phyloP scores from a whole-genome alignment of 2,329 filamentous ascomycete species.

The Phaeomoniella chlamydospora region DNA sequence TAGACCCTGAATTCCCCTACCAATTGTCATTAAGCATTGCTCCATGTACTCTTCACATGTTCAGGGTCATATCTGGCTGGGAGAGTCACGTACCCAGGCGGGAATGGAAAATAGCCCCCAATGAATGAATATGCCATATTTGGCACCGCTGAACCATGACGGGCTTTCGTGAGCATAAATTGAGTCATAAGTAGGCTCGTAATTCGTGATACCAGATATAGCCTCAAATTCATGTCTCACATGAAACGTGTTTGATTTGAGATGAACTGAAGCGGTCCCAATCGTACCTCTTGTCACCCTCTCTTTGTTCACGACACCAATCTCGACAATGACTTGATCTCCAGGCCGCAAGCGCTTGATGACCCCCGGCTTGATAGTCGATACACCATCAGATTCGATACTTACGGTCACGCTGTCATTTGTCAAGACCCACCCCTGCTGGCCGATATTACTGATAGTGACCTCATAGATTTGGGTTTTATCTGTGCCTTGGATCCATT shows the following conservation, averaged over 20 bases:
- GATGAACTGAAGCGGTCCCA: conserved; percentile 16
- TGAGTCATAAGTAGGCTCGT: conserved; percentile 21
- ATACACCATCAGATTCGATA: conserved; percentile 17
- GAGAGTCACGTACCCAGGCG: conserved; percentile 28
- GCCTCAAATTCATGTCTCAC: conserved; percentile 18
- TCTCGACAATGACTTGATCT: conserved; percentile 21
- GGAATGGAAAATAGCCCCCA: conserved; percentile 44
- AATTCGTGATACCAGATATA: conserved; percentile 18
- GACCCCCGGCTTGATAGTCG: conserved; percentile 17
- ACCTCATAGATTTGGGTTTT: conserved; percentile 24
- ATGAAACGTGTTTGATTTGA: conserved; percentile 13
- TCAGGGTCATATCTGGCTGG: no score
- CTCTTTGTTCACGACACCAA: conserved; percentile 20
- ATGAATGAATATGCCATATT: conserved; percentile 48
- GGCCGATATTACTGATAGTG: conserved; percentile 21
- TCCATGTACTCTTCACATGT: no score
- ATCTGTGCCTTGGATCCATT: conserved; percentile 22
- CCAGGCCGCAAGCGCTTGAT: conserved; percentile 25
- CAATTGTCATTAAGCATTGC: no score
- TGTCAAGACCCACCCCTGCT: conserved; percentile 15
- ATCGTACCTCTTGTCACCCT: conserved; percentile 14
- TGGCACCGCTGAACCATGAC: conserved; percentile 39
- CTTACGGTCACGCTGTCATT: conserved; percentile 19
- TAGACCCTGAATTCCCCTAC: conserved; percentile 22
- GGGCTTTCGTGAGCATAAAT: conserved; percentile 30